phyloP scores from a whole-genome alignment of 805 yeast species.

The Saturnispora zaruensis region DNA sequence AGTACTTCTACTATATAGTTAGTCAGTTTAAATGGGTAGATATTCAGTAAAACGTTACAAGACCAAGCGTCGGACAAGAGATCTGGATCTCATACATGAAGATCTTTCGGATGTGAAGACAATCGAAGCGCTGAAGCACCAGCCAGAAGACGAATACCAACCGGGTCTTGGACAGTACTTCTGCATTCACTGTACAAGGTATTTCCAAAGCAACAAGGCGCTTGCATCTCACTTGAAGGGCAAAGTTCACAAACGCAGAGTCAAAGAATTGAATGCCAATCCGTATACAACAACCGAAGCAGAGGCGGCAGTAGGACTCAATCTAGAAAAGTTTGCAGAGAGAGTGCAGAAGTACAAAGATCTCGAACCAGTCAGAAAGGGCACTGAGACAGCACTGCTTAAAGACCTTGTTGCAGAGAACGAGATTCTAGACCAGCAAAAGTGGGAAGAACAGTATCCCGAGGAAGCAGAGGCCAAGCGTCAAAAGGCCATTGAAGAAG shows the following conservation, averaged over 20 bases:
- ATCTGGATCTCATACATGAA: slow-evolving; percentile 69
- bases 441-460: slow-evolving; percentile 23
- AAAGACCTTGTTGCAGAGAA: slow-evolving; percentile 24
- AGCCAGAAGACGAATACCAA: slow-evolving; percentile 78
- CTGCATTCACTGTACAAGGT: slow-evolving; percentile 90
- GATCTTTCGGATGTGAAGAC: slow-evolving; percentile 62
- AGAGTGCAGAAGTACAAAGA: slow-evolving; percentile 51
- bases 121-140: slow-evolving; percentile 63
- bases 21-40: slow-evolving; percentile 73
- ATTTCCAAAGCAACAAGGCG: slow-evolving; percentile 72
- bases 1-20: too few relatives aligned
- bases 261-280: slow-evolving; percentile 60
- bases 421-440: slow-evolving; percentile 26
- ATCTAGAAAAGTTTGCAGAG: slow-evolving; percentile 56
- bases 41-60: slow-evolving; percentile 80
- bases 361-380: slow-evolving; percentile 38
- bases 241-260: slow-evolving; percentile 81
- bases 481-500: slow-evolving; percentile 5
- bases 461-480: slow-evolving; percentile 15
- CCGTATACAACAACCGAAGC: slow-evolving; percentile 88
- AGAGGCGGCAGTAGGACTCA: slow-evolving; percentile 82
- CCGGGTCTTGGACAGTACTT: slow-evolving; percentile 94
- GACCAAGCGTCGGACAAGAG: slow-evolving; percentile 81
- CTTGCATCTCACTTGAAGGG: slow-evolving; percentile 63
- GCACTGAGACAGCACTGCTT: slow-evolving; percentile 33